Percentiles rank a stretch among this genome's conserved stretches.
Evolutionary conservation across 805 yeast genomes (phyloP).

Genomic region (Pichia phayaonensis): DNA sequence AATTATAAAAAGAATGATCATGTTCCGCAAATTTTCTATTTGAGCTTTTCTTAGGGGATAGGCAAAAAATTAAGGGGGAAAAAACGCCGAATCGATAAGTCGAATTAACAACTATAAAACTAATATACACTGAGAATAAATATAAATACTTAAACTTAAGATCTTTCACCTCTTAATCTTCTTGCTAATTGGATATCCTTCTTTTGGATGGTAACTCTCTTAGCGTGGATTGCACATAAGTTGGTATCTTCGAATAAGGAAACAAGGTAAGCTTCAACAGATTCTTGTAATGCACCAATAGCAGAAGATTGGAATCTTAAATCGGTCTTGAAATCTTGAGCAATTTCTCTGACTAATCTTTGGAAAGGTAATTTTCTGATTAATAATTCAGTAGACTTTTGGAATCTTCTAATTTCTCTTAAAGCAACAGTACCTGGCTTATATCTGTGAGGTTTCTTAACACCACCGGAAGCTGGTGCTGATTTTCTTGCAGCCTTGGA

Average conservation of each 20-base stretch:
- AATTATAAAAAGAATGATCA: no score
- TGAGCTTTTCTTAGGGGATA: background rate
- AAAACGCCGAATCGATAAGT: background rate
- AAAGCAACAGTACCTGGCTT: conserved; percentile 96
- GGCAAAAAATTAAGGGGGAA: background rate
- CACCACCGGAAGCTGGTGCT: conserved; percentile 90
- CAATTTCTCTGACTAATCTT: conserved; percentile 92
- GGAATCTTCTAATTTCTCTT: conserved; percentile 96
- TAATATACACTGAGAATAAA: conserved; percentile 15
- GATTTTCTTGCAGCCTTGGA: conserved; percentile 92
- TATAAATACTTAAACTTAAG: conserved; percentile 33
- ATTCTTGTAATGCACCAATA: conserved; percentile 95
- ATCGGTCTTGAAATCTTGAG: conserved; percentile 88
- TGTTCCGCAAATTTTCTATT: no score
- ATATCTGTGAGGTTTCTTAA: conserved; percentile 91
- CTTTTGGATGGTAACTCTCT: conserved; percentile 98
- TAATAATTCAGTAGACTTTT: conserved; percentile 89
- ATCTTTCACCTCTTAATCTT: conserved; percentile 96
- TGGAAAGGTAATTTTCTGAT: conserved; percentile 97
- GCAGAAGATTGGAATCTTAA: conserved; percentile 97
- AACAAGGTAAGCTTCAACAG: conserved; percentile 96
- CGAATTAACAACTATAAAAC: conserved; percentile 10
- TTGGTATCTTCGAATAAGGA: conserved; percentile 96
- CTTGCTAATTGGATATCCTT: conserved; percentile 97
- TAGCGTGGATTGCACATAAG: conserved; percentile 97